Conservation (phyloP, 2,329 filamentous ascomycete species). For the Curvularia lunata region DNA sequence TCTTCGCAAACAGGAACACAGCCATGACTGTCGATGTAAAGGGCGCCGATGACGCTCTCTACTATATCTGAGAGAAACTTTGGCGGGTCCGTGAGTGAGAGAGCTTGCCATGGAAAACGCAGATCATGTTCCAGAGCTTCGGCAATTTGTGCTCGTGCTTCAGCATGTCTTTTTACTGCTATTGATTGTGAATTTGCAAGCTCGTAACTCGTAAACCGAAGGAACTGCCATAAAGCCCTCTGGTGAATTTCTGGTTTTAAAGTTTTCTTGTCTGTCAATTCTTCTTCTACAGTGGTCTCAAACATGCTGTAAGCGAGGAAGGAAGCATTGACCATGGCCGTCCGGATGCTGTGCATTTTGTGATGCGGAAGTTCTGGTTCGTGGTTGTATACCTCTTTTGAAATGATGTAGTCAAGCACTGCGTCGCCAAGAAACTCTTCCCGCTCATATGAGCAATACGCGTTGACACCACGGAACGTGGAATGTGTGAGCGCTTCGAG, state of each 20-base stretch:
- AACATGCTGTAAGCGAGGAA: slow-evolving; percentile 80
- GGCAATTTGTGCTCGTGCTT: slow-evolving; percentile 58
- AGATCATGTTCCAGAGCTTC: slow-evolving; percentile 57
- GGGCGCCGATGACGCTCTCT: slow-evolving; percentile 79
- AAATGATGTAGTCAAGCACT: slow-evolving; percentile 79
- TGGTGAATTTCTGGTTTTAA: slow-evolving; percentile 35
- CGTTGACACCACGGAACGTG: slow-evolving; percentile 57
- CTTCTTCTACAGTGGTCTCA: slow-evolving; percentile 55
- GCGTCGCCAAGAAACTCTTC: slow-evolving; percentile 90
- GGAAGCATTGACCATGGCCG: slow-evolving; percentile 78
- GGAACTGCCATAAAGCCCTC: slow-evolving; percentile 70
- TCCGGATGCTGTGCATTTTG: slow-evolving; percentile 77
- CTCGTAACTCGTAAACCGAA: slow-evolving; percentile 63
- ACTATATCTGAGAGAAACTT: slow-evolving; percentile 60
- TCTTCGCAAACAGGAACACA: slow-evolving; percentile 56
- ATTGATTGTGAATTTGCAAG: slow-evolving; percentile 57
- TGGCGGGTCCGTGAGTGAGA: slow-evolving; percentile 62
- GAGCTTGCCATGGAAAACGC: slow-evolving; percentile 77
- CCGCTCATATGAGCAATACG: slow-evolving; percentile 68
- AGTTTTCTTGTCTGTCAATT: slow-evolving; percentile 41
- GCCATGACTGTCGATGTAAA: slow-evolving; percentile 73
- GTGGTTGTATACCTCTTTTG: slow-evolving; percentile 64
- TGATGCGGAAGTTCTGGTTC: slow-evolving; percentile 57
- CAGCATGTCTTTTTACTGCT: slow-evolving; percentile 55
- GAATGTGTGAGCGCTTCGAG: slow-evolving; percentile 82